phyloP scores from a whole-genome alignment of 805 yeast species.

The Candida adriatica region DNA sequence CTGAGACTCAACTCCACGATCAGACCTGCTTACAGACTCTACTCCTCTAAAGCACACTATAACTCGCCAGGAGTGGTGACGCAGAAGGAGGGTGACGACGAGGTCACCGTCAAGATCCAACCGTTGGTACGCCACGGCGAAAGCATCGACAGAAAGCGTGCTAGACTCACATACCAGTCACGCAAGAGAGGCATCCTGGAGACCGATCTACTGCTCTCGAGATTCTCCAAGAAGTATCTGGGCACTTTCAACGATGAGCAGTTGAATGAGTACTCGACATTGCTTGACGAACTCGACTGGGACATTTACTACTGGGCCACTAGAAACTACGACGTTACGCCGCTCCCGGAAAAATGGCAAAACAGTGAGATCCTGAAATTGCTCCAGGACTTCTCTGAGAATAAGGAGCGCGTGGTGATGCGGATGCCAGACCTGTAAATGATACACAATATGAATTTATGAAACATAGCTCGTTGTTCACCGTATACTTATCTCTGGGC shows the following conservation, averaged over 20 bases:
- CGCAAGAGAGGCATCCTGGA: slow-evolving; percentile 94
- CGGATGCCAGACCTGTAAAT: slow-evolving; percentile 87
- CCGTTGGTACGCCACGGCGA: slow-evolving; percentile 80
- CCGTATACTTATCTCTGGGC: too few species aligned
- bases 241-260: slow-evolving; percentile 51
- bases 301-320: slow-evolving; percentile 99
- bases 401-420: slow-evolving; percentile 62
- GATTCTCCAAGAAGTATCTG: slow-evolving; percentile 77
- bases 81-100: slow-evolving; percentile 10
- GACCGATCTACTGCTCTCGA: slow-evolving; percentile 76
- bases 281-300: slow-evolving; percentile 97
- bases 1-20: too few species aligned
- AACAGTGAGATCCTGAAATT: slow-evolving; percentile 52
- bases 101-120: slow-evolving; percentile 39
- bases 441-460: too few species aligned
- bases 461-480: too few species aligned
- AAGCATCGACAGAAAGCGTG: slow-evolving; percentile 63
- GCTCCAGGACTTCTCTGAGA: slow-evolving; percentile 69
- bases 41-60: slow-evolving; percentile 9
- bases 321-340: slow-evolving; percentile 69
- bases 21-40: slow-evolving; percentile 3
- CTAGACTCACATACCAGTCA: slow-evolving; percentile 86
- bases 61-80: slow-evolving; percentile 21
- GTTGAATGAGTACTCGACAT: slow-evolving; percentile 75
- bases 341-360: slow-evolving; percentile 84